Evolutionary conservation across 306 rosid genomes (phyloP).

Genomic region (Vachellia pachyceras): DNA sequence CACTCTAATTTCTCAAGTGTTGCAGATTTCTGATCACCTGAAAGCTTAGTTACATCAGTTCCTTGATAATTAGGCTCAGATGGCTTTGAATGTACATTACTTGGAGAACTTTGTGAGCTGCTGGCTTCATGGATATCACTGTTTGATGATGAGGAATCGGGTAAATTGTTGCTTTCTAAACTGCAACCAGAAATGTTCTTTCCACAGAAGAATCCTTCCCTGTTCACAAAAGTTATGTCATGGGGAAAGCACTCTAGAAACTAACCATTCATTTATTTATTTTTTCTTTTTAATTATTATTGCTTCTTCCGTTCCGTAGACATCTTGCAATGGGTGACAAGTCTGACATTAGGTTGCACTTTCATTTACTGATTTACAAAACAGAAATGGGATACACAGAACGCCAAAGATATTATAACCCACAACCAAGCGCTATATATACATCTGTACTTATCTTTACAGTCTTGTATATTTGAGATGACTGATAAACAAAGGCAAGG

Average conservation of each 20-base stretch:
- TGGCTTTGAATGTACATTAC: slow-evolving; percentile 41
- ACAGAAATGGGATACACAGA: neutral
- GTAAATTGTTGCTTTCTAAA: slow-evolving; percentile 58
- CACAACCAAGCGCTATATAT: neutral
- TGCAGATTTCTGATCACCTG: slow-evolving; percentile 44
- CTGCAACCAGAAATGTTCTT: slow-evolving; percentile 62
- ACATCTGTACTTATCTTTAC: neutral
- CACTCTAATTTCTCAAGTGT: slow-evolving; percentile 45
- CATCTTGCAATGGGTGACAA: neutral
- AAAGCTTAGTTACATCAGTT: slow-evolving; percentile 41
- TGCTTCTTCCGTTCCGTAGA: neutral
- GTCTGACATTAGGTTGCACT: neutral
- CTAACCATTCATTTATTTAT: neutral
- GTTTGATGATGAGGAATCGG: slow-evolving; percentile 54
- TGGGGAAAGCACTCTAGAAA: neutral
- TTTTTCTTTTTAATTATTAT: neutral
- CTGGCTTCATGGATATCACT: slow-evolving; percentile 47
- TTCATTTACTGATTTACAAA: neutral
- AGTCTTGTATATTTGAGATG: neutral
- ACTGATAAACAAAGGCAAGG: neutral
- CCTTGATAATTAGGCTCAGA: slow-evolving; percentile 42
- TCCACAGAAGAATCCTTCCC: slow-evolving; percentile 83
- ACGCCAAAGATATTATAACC: neutral
- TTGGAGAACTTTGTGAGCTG: slow-evolving; percentile 50
- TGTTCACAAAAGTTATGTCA: slow-evolving; percentile 45